A percentile compares a stretch with the other conserved stretches of the same genome.
These are phyloP conservation scores for Vaccinium myrtillus DNA, from an alignment of 148 eudicot species.

Conservation along the genomic window DNA sequence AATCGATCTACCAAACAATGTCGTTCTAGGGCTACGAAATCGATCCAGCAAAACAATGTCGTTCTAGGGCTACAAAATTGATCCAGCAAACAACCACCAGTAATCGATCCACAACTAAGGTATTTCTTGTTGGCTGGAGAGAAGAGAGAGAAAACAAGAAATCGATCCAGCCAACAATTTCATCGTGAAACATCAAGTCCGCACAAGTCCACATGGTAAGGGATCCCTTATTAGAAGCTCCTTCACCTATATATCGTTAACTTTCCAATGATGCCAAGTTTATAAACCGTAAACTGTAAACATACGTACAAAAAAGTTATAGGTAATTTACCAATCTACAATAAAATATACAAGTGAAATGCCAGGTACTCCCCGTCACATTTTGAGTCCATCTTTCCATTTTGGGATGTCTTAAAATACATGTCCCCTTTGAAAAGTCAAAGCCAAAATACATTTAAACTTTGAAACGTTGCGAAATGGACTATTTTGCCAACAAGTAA, in stretches of 20 bases:
- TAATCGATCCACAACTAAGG: too few relatives aligned
- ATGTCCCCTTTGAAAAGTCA: background rate
- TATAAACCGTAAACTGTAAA: background rate
- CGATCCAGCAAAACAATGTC: too few relatives aligned
- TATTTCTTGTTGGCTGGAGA: too few relatives aligned
- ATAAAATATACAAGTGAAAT: background rate
- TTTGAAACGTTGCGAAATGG: background rate
- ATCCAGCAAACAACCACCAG: too few relatives aligned
- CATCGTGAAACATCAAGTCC: too few relatives aligned
- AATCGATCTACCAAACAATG: too few relatives aligned
- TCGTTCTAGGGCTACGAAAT: too few relatives aligned
- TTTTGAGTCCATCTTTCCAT: background rate
- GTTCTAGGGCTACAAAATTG: too few relatives aligned
- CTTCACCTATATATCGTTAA: background rate
- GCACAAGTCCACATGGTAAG: too few relatives aligned
- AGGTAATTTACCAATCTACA: background rate
- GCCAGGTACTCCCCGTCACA: background rate
- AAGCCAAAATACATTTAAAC: background rate
- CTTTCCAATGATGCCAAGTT: background rate
- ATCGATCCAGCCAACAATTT: too few relatives aligned
- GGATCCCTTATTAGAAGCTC: too few relatives aligned
- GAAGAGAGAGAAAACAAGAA: too few relatives aligned
- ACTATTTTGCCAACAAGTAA: background rate
- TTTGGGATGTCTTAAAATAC: background rate
- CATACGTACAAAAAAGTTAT: background rate